These are phyloP conservation scores for Camelina laxa DNA, from an alignment of 345 rosid species.

Conservation along the genomic window DNA sequence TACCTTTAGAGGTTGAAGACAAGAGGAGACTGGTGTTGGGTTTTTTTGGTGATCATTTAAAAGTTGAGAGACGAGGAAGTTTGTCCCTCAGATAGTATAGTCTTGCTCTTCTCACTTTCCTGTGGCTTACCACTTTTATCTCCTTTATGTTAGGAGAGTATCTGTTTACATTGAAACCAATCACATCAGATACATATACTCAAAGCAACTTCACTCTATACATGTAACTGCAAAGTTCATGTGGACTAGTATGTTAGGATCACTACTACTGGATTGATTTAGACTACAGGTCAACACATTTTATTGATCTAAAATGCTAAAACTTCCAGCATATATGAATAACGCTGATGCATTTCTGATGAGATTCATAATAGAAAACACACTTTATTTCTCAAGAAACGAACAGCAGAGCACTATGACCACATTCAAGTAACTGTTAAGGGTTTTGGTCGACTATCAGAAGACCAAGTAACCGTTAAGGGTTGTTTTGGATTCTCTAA, in stretches of 20 bases:
- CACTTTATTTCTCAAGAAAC: not conserved
- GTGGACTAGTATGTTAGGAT: not conserved
- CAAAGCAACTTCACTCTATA: not conserved
- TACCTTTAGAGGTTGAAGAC: slow-evolving; percentile 12
- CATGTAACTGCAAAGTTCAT: not conserved
- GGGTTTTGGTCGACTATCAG: not conserved
- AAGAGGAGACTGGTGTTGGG: slow-evolving; percentile 1
- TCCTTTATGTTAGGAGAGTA: slow-evolving; percentile 83
- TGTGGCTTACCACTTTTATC: slow-evolving; percentile 64
- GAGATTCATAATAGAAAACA: not conserved
- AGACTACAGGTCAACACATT: not conserved
- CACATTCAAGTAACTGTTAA: not conserved
- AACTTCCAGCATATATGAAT: not conserved
- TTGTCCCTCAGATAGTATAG: slow-evolving; percentile 83
- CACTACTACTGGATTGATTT: not conserved
- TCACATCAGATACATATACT: slow-evolving; percentile 13
- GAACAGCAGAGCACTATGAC: not conserved
- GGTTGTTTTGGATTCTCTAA: not conserved
- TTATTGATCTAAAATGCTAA: not conserved
- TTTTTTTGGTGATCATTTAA: slow-evolving; percentile 55
- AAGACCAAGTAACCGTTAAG: not conserved
- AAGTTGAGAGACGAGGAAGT: slow-evolving; percentile 89
- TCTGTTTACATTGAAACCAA: slow-evolving; percentile 40
- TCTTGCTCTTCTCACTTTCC: slow-evolving; percentile 89
- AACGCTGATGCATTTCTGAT: not conserved